Evolutionary conservation across 2,329 filamentous ascomycete genomes (phyloP), one percentile per base, ranked within the genome.

Genomic region (Aspergillus luchuensis): DNA sequence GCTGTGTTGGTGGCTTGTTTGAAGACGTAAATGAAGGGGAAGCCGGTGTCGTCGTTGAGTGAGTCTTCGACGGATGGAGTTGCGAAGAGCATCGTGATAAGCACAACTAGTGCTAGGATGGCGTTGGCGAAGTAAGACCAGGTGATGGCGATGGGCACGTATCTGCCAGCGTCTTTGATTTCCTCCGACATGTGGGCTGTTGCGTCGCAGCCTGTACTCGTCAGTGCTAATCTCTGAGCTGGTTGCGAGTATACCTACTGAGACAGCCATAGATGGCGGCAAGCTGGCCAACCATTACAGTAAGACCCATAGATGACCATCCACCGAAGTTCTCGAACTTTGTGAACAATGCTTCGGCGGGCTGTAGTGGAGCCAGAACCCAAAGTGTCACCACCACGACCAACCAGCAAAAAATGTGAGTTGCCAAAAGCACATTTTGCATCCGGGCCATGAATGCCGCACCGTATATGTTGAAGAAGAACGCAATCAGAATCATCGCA

Each of bases 1-100:
- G 66, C 58, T 5, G 59, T 66, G 3, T 67, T 66, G 15, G 70
- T 57, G 7, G 69, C 63, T 10, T 72, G 63, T 11, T 61, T 57
- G 54, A 86, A 82, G 47, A 83, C 78, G 48, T 83, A 79, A 65
- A 81, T 75, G 66, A 81, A 76, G 10, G 82, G 78, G 50, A 79
- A 82, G 0, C 76, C 72, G 0, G 80, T 82, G 2, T 69, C 62
- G 5, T 79, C 76, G 5, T 72, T 67, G 1, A 81, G 72, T 1
- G 80, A 73, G 28, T 67, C 62, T 3, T 72, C 66, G 2, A 76
- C 63, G 7, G 71, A 71, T 8, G 71, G 70, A 15, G 74, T 65
- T 19, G 66, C 63, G 47, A 82, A 69, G n/a, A 81, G 80, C 1
- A 79, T 78, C 2, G 80, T 70, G 5, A 84, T 72, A 3, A 83